Conservation (phyloP, 306 rosid species). For the Albizia julibrissin region DNA sequence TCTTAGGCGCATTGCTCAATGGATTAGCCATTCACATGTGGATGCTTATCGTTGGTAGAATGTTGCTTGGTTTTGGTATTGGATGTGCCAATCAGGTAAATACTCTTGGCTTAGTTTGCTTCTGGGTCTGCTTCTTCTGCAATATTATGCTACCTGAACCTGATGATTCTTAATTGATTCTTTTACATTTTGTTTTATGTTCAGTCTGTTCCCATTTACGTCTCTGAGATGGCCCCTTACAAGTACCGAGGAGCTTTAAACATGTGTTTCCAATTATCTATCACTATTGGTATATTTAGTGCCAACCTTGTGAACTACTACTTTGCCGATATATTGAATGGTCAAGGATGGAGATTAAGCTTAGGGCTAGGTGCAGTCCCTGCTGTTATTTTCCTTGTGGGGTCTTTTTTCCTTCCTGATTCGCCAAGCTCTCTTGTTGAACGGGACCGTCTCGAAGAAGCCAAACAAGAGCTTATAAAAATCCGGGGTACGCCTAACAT, state of each 20-base stretch:
- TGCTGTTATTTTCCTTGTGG: conserved; percentile 58
- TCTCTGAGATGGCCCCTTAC: conserved; percentile 79
- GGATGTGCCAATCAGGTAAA: conserved; percentile 82
- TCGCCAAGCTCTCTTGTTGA: conserved; percentile 78
- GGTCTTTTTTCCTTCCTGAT: conserved; percentile 62
- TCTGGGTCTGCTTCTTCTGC: neutral
- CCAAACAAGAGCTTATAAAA: conserved; percentile 46
- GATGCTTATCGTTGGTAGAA: conserved; percentile 75
- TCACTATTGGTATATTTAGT: conserved; percentile 67
- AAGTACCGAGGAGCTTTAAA: conserved; percentile 64
- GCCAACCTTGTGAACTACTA: conserved; percentile 69
- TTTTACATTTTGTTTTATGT: neutral
- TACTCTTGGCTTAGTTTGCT: no score
- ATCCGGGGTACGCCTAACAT: conserved; percentile 53
- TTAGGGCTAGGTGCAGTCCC: conserved; percentile 79
- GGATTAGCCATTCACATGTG: conserved; percentile 45
- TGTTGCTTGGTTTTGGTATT: conserved; percentile 83
- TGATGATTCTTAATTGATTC: neutral
- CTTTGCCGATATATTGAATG: conserved; percentile 50
- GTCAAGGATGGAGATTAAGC: conserved; percentile 81
- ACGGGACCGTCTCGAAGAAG: conserved; percentile 47
- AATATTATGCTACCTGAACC: neutral
- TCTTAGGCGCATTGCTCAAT: conserved; percentile 62
- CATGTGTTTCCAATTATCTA: conserved; percentile 76
- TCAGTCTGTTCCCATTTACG: conserved; percentile 80